Evolutionary conservation across 2,329 filamentous ascomycete species (phyloP), one percentile per base, ranked within the genome.

Genomic region (Sporothrix humicola): DNA sequence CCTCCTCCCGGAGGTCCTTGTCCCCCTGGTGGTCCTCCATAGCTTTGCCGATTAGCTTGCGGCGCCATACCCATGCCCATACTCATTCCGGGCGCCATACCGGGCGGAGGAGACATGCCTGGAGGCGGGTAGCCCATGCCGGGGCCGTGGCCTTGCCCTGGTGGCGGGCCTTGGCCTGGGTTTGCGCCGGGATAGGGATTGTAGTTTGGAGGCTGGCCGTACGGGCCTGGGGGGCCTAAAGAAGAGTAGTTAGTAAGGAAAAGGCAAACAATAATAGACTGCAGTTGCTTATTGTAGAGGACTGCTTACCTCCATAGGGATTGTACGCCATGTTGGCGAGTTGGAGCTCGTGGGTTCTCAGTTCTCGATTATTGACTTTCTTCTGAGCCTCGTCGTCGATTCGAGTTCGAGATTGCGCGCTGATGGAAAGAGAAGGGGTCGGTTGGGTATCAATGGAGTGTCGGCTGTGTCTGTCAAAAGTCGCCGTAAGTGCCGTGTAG

Each of bases 1-100:
- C 66, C 65, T 7, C 48, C 26, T n/a, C n/a, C 44, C 56, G 56
- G 59, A 31, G 59, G 26, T 3, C 65, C 46, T 10, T 82, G 90
- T 93, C 61, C 61, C 6, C 91, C 85, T 75, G 93, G 93, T 76
- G 97, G 90, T 79, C 90, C 91, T 79, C 90, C 91, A 82, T 89
- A 93, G 48, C 66, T 69, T 54, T 48, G 93, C 85, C 93, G 91
- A 84, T 91, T 93, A 84, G 92, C 88, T 85, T 93, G 92, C 81
- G 87, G 46, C 81, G 92, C 91, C 82, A 95, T 89, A 82, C 93
- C 31, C 93, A 74, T 92, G 92, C 77, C 90, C 81, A 94, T 93
- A 81, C 94, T 94, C 82, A 95, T 89, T 82, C 92, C 93, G 73
- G 92, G 92, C 77, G 92, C 90, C 81, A 94, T 93, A 81, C 94